These are phyloP conservation scores for Apiospora marii DNA, from an alignment of 2,329 filamentous ascomycete genomes.

Conservation along the genomic window DNA sequence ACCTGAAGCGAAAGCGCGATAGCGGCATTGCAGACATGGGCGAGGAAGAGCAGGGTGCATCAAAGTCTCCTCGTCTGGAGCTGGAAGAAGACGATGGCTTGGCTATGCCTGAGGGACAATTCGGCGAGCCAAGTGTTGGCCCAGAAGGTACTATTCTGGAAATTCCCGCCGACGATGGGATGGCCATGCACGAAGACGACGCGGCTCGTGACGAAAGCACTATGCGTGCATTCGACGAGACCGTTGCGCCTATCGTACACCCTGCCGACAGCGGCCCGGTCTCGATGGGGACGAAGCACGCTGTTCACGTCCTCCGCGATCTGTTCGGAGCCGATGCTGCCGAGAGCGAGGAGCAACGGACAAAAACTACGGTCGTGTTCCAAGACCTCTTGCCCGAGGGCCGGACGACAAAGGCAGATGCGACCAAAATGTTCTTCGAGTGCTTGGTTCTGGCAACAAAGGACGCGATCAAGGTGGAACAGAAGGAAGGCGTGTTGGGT, in stretches of 20 bases:
- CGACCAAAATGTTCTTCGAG: slow-evolving; percentile 99
- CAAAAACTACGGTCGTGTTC: slow-evolving; percentile 82
- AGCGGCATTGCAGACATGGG: slow-evolving; percentile 84
- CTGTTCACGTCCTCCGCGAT: slow-evolving; percentile 92
- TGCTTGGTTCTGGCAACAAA: slow-evolving; percentile 95
- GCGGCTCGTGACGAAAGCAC: slow-evolving; percentile 54
- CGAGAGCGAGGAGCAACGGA: slow-evolving; percentile 73
- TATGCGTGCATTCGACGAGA: slow-evolving; percentile 78
- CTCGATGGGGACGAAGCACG: slow-evolving; percentile 91
- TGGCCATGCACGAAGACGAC: slow-evolving; percentile 54
- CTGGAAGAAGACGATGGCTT: slow-evolving; percentile 69
- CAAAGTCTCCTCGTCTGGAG: slow-evolving; percentile 75
- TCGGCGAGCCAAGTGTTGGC: slow-evolving; percentile 61
- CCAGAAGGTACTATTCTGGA: slow-evolving; percentile 71
- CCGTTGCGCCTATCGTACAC: slow-evolving; percentile 76
- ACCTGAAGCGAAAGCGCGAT: slow-evolving; percentile 93
- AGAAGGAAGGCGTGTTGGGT: slow-evolving; percentile 75
- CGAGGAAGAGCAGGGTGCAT: slow-evolving; percentile 66
- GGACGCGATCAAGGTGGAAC: slow-evolving; percentile 96
- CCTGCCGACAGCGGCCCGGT: slow-evolving; percentile 86
- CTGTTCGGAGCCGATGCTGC: slow-evolving; percentile 80
- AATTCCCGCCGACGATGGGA: slow-evolving; percentile 65
- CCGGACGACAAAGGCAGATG: slow-evolving; percentile 83
- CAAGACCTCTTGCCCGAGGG: slow-evolving; percentile 88
- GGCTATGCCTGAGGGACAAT: slow-evolving; percentile 56